phyloP scores from a whole-genome alignment of 768 basidiomycete species.

The Agrocybe chaxingu region DNA sequence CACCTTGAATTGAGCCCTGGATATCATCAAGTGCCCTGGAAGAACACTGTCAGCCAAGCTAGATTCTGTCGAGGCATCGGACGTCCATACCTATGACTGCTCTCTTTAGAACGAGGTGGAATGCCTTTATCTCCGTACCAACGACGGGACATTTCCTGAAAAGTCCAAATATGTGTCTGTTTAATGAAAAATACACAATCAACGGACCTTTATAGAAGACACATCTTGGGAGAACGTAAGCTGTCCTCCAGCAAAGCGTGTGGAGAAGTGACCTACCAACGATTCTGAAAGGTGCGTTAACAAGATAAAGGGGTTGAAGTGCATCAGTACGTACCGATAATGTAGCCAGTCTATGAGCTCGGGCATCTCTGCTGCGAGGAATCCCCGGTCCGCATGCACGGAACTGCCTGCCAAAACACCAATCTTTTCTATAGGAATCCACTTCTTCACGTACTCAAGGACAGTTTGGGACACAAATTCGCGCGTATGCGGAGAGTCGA shows the following conservation, averaged over 20 bases:
- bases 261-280: constrained; percentile 53
- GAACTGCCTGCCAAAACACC: constrained; percentile 86
- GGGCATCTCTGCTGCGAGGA: constrained; percentile 78
- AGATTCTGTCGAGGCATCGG: neutral
- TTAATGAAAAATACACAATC: neutral
- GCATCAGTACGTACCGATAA: constrained; percentile 52
- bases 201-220: constrained; percentile 71
- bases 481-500: constrained; percentile 63
- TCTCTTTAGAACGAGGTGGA: constrained; percentile 32
- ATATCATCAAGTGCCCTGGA: constrained; percentile 83
- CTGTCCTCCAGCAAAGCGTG: neutral
- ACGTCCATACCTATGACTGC: constrained; percentile 52
- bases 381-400: constrained; percentile 77
- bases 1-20: constrained; percentile 69
- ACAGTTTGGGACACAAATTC: constrained; percentile 60
- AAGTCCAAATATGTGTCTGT: neutral
- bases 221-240: constrained; percentile 53
- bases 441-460: constrained; percentile 76
- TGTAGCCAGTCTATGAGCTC: constrained; percentile 76
- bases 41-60: neutral
- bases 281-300: constrained; percentile 39
- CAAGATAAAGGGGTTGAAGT: neutral
- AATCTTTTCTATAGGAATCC: constrained; percentile 65
- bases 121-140: constrained; percentile 54
- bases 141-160: constrained; percentile 67